These are phyloP conservation scores for Chrysoporthe austroafricana DNA, from an alignment of 2,329 filamentous ascomycete species.

Conservation along the genomic window DNA sequence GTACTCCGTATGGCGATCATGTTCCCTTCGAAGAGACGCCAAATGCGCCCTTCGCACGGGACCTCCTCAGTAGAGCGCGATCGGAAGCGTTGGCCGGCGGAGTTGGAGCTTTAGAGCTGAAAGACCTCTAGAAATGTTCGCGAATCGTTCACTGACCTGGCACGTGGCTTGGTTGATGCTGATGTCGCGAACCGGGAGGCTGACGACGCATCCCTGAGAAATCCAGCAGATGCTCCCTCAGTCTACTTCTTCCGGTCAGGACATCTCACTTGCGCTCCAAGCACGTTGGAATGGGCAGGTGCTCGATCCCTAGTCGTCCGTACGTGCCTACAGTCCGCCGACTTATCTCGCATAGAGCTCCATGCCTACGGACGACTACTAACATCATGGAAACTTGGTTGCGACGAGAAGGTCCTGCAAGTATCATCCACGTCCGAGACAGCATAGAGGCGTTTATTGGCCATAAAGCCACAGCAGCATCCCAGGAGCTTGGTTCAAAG, in stretches of 20 bases:
- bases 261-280: not conserved
- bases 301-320: not conserved
- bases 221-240: not conserved
- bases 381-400: not conserved
- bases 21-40: not conserved
- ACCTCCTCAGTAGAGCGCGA: not conserved
- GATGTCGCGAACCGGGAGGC: not conserved
- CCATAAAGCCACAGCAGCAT: slow-evolving; percentile 1
- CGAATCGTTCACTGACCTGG: not conserved
- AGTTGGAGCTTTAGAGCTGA: not conserved
- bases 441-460: slow-evolving; percentile 16
- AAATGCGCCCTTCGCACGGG: too few species aligned
- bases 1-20: not conserved
- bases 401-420: not conserved
- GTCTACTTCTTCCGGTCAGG: too few species aligned
- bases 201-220: not conserved
- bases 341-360: not conserved
- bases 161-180: slow-evolving; percentile 1
- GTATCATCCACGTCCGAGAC: slow-evolving; percentile 1
- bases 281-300: slow-evolving; percentile 8
- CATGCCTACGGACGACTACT: not conserved
- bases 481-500: slow-evolving; percentile 21
- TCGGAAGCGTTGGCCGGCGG: not conserved
- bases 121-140: not conserved
- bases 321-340: not conserved